These are phyloP conservation scores for Botrytis tulipae DNA, from an alignment of 2,329 filamentous ascomycete species.

Conservation along the genomic window DNA sequence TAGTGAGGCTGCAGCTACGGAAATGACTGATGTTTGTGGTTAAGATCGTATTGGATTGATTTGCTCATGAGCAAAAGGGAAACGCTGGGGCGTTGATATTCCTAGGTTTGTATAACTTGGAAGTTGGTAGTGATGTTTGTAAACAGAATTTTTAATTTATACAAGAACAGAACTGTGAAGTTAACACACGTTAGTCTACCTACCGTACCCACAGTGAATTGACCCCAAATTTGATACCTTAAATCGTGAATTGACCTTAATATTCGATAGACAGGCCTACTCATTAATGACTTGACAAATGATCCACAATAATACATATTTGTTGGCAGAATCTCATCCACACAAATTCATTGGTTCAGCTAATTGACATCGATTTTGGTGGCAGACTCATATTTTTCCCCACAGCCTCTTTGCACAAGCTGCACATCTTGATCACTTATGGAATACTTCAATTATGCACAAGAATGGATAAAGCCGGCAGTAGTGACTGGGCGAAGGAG, in stretches of 20 bases:
- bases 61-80: not conserved
- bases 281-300: not conserved
- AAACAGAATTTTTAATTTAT: constrained; percentile 1
- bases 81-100: constrained; percentile 3
- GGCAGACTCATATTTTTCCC: not conserved
- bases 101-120: constrained; percentile 8
- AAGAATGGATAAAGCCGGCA: constrained; percentile 10
- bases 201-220: not conserved
- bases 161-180: not conserved
- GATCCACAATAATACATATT: constrained; percentile 4
- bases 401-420: constrained; percentile 36
- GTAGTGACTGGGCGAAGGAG: constrained; percentile 7
- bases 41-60: constrained; percentile 5
- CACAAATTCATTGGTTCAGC: not conserved
- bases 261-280: not conserved
- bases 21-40: constrained; percentile 18
- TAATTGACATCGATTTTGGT: not conserved
- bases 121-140: not conserved
- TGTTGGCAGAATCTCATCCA: constrained; percentile 11
- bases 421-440: constrained; percentile 25
- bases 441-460: constrained; percentile 5
- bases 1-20: constrained; percentile 16
- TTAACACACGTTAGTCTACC: not conserved
- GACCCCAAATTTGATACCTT: not conserved
- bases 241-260: not conserved